A percentile compares a stretch with the other conserved stretches of the same genome.
phyloP scores from a whole-genome alignment of 148 eudicot species.

The Rheum nobile region DNA sequence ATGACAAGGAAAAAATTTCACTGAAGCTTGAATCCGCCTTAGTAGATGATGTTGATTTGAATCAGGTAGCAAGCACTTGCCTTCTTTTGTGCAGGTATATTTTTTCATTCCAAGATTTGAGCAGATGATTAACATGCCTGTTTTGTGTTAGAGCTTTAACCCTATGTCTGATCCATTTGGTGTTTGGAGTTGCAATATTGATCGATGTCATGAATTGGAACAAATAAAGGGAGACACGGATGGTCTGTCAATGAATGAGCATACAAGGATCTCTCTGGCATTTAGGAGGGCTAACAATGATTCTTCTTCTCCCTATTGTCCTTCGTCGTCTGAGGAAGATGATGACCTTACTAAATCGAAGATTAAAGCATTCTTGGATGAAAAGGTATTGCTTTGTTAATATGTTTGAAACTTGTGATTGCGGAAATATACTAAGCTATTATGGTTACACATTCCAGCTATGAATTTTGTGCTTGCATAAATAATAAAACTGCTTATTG shows the following conservation, averaged over 20 bases:
- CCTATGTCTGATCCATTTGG: conserved; percentile 35
- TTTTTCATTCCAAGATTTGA: neutral
- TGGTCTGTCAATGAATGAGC: conserved; percentile 2
- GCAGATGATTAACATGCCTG: neutral
- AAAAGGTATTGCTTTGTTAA: conserved; percentile 21
- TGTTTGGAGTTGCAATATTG: conserved; percentile 25
- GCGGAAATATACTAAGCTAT: neutral
- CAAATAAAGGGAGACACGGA: conserved; percentile 4
- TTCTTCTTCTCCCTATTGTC: conserved; percentile 23
- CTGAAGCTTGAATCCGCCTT: neutral
- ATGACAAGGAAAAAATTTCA: conserved; percentile 25
- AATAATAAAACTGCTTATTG: neutral
- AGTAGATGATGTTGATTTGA: neutral
- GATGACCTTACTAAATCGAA: conserved; percentile 31
- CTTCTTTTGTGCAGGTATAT: neutral
- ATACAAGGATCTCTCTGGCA: conserved; percentile 1
- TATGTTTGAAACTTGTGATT: neutral
- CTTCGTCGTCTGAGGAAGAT: conserved; percentile 28
- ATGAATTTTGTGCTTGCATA: neutral
- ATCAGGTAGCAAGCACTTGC: neutral
- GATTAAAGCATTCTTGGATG: conserved; percentile 32
- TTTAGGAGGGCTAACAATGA: conserved; percentile 10
- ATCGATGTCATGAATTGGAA: conserved; percentile 17
- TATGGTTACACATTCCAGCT: neutral
- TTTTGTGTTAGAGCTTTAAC: conserved; percentile 25